These are phyloP conservation scores for Pseudocercospora ulei DNA, from an alignment of 2,329 filamentous ascomycete species.

Conservation along the genomic window DNA sequence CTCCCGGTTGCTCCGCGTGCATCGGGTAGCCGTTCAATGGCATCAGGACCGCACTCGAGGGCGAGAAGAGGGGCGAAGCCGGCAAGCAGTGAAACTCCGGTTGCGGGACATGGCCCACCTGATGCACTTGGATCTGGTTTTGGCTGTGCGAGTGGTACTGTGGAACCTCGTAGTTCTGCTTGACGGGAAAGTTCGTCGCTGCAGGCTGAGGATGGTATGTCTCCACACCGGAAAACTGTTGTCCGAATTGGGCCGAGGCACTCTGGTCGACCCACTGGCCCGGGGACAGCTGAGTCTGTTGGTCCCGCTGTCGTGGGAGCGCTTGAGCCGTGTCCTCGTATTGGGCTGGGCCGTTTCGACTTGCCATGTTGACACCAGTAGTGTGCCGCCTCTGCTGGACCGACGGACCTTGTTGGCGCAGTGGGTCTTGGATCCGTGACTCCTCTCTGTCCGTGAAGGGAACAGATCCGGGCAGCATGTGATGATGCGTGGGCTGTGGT, in stretches of 20 bases:
- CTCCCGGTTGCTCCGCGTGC: conserved; percentile 1
- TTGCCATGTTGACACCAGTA: background rate
- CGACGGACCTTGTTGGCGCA: conserved; percentile 1
- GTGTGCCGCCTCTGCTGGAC: background rate
- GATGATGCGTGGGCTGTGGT: conserved; percentile 4
- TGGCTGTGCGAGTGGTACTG: conserved; percentile 12
- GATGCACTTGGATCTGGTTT: conserved; percentile 17
- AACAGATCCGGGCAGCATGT: conserved; percentile 1
- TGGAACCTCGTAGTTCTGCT: conserved; percentile 16
- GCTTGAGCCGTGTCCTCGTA: conserved; percentile 4
- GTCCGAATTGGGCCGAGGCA: conserved; percentile 4
- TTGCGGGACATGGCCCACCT: conserved; percentile 19
- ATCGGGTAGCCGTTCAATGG: conserved; percentile 13
- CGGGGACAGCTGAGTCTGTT: conserved; percentile 3
- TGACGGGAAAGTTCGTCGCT: conserved; percentile 12
- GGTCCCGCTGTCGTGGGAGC: conserved; percentile 3
- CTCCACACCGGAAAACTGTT: conserved; percentile 7
- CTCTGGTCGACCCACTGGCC: conserved; percentile 6
- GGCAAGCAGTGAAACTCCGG: conserved; percentile 23
- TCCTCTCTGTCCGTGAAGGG: background rate
- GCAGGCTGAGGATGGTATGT: conserved; percentile 7
- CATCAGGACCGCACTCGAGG: conserved; percentile 12
- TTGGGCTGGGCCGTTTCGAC: background rate
- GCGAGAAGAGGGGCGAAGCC: conserved; percentile 19
- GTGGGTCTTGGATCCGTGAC: background rate